Evolutionary conservation across 495 filamentous ascomycete species (phyloP).

Genomic region (Aspergillus coremiiformis): DNA sequence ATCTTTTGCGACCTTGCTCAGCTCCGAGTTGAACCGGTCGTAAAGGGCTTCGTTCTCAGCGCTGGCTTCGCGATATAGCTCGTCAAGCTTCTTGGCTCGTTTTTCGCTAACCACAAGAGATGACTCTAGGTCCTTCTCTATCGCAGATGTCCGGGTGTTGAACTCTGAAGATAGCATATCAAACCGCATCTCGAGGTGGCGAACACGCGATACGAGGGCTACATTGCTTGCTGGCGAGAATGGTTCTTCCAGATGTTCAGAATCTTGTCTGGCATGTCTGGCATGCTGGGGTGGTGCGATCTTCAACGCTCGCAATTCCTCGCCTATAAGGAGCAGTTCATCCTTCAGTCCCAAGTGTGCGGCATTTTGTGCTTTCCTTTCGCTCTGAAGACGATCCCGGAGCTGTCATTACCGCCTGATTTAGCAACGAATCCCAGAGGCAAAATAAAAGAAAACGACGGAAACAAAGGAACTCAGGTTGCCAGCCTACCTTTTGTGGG

Average conservation of each 20-base stretch:
- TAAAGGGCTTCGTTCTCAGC: constrained; percentile 94
- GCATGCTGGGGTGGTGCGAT: constrained; percentile 23
- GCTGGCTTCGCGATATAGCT: constrained; percentile 78
- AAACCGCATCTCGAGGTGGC: constrained; percentile 57
- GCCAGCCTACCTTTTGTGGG: constrained; percentile 58
- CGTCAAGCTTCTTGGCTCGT: constrained; percentile 77
- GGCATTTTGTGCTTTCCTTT: constrained; percentile 65
- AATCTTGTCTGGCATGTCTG: constrained; percentile 7
- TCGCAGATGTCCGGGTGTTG: constrained; percentile 46
- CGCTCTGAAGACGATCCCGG: constrained; percentile 76
- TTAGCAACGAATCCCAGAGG: not conserved
- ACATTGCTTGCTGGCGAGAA: constrained; percentile 17
- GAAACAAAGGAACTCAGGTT: too few relatives aligned
- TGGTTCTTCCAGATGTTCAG: constrained; percentile 11
- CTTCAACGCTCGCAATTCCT: constrained; percentile 66
- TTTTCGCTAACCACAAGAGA: constrained; percentile 63
- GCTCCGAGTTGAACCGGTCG: constrained; percentile 83
- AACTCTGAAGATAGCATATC: constrained; percentile 56
- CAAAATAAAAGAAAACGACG: not conserved
- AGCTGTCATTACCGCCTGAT: constrained; percentile 35
- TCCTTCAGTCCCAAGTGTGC: constrained; percentile 60
- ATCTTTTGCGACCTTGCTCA: constrained; percentile 72
- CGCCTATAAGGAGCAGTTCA: constrained; percentile 74
- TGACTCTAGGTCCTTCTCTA: constrained; percentile 62
- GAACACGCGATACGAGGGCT: constrained; percentile 50